These are phyloP conservation scores for Dispira parvispora DNA, from an alignment of 192 early-diverging fungal species.

Conservation along the genomic window DNA sequence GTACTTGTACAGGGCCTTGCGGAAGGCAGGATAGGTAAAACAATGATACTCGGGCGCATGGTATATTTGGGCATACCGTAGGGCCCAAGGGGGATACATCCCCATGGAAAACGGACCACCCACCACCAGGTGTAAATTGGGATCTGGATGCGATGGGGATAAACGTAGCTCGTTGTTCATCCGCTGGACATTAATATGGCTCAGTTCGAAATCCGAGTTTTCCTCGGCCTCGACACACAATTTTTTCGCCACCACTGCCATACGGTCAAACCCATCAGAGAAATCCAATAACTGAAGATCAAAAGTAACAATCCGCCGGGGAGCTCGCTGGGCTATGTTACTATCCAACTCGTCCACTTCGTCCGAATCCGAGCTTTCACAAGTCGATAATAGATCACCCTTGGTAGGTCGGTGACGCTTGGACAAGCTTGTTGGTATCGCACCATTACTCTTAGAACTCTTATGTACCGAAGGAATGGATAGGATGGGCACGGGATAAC, in stretches of 20 bases:
- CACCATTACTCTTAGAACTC: background rate
- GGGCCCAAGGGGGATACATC: conserved; percentile 8
- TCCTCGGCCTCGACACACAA: background rate
- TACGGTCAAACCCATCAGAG: conserved; percentile 1
- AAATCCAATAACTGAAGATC: conserved; percentile 6
- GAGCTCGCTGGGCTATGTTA: background rate
- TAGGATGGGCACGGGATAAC: too few species aligned
- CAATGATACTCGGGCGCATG: background rate
- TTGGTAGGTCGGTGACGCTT: background rate
- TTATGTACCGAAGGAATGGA: background rate
- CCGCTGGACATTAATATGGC: background rate
- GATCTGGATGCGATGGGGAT: background rate
- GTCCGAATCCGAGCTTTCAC: background rate
- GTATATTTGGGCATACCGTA: conserved; percentile 6
- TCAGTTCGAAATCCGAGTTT: background rate
- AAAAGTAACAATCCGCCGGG: background rate
- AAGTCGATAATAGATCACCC: background rate
- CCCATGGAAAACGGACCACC: conserved; percentile 3
- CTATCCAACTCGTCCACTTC: background rate
- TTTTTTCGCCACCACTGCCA: background rate
- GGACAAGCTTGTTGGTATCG: background rate
- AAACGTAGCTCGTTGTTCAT: background rate
- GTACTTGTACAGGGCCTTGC: conserved; percentile 7
- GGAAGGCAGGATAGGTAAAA: background rate
- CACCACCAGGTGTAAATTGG: background rate